Base-by-base conservation (phyloP, 768 basidiomycete genomes). In the Holtermannia corniformis region DNA sequence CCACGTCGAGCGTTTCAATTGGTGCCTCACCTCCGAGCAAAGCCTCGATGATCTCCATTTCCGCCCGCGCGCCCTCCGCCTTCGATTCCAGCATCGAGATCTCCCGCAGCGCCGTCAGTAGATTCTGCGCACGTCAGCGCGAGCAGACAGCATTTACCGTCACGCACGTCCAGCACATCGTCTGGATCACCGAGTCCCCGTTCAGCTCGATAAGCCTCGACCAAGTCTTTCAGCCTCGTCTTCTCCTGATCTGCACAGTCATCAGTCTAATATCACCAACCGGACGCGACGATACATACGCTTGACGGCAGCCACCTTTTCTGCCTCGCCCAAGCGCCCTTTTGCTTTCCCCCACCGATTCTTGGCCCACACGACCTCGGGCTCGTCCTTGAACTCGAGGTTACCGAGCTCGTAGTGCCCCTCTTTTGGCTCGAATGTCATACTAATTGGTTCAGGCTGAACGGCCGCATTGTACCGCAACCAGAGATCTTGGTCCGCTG, bases 181-280 rank as follows among this genome's bases (percentile, higher is more conserved):
- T 54, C 53, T 19, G 53, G 53, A 44, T 54, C 53, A 12, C 53
- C 53, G 14, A 54, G 23, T 14, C 53, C 53, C 14, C 53, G 19
- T 32, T 54, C 48, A 22, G 7, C 26, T 13, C 24, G n/a, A 24
- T 49, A 54, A 42, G 37, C n/a, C 5, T 28, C n/a, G 10, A 50
- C 24, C 5, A 43, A 20, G 5, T 43, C 22, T 20, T 24, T 26
- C 13, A 37, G 21, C 16, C 12, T 13, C 21, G 16, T 27, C 49
- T 50, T 37, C 10, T 37, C 32, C 32, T 16, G n/a, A 37, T 37
- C 32, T 7, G 32, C 32, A 37, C 32, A 37, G 7, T 16, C n/a
- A n/a, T n/a, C n/a, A n/a, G n/a, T n/a, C n/a, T n/a, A n/a, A n/a
- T n/a, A n/a, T n/a, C 32, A 37, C 32, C 16, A 7, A 37, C 16